These are phyloP conservation scores for Aspergillus indologenus DNA, from an alignment of 495 filamentous ascomycete species.

Conservation along the genomic window DNA sequence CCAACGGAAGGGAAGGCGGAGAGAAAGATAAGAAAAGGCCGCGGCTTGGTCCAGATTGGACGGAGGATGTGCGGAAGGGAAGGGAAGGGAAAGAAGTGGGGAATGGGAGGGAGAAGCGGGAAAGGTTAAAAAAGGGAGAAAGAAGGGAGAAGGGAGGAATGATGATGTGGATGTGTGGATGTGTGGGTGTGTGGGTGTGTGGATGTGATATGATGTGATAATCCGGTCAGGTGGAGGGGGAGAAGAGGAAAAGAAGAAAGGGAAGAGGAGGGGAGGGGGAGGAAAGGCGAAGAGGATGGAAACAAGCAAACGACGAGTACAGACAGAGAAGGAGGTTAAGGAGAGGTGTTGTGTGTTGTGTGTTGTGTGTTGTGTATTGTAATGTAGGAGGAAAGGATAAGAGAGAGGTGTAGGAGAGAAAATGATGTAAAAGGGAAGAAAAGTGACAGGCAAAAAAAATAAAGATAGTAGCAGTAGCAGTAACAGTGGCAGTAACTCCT, in stretches of 20 bases:
- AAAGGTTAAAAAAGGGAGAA: neutral
- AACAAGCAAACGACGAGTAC: neutral
- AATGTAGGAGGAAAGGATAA: neutral
- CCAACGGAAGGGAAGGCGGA: conserved; percentile 17
- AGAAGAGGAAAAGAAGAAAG: neutral
- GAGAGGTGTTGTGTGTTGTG: no score
- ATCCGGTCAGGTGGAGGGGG: conserved; percentile 1
- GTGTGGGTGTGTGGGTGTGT: no score
- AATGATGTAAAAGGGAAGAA: conserved; percentile 5
- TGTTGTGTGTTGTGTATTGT: no score
- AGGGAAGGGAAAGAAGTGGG: conserved; percentile 4
- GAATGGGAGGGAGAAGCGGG: neutral
- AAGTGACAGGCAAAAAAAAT: neutral
- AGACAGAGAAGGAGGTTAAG: neutral
- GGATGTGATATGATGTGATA: conserved; percentile 9
- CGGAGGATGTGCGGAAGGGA: conserved; percentile 4
- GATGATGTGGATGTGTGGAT: neutral
- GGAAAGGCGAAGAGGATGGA: neutral
- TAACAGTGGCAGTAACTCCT: no score
- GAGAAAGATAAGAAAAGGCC: conserved; percentile 14
- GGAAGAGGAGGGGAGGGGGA: neutral
- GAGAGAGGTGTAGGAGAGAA: neutral
- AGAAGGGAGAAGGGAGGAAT: neutral
- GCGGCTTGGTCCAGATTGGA: conserved; percentile 13
- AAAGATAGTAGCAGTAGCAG: neutral